Evolutionary conservation across 1,139 yeast genomes (phyloP), one percentile per base, ranked within the genome.

Genomic region (Entelexis sorbosivorans): DNA sequence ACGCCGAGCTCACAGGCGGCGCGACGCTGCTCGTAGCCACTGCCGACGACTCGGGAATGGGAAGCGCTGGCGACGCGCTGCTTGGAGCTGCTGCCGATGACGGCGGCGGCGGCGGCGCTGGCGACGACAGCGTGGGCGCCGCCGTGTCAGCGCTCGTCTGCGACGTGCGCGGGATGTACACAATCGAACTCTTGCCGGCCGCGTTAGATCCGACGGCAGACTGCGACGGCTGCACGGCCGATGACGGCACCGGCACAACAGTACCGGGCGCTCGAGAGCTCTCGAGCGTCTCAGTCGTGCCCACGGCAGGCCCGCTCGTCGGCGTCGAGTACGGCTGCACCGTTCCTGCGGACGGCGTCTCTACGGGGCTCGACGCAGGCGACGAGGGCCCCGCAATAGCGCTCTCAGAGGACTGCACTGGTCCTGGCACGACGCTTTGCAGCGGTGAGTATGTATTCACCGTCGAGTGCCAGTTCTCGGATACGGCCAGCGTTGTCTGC

Each of bases 391-490:
- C 20, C n/a, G 14, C 22, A 4, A 22, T 22, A 3, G n/a, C 43
- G 22, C 33, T 24, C 14, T 26, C 14, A 7, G 43, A 26, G 14
- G 33, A 10, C 22, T 14, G 33, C 20, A 17, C 14, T n/a, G 43
- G 22, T 17, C 5, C n/a, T 17, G 26, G 16, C 13, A 35, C 8
- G 26, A 32, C 20, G 14, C 31, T 24, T 8, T n/a, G 16, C 14
- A 19, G 19, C 19, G 38, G 19, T 9, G 45, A 20, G 19, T 20
- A 31, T 14, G 51, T 42, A 22, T 36, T 48, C 34, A 36, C 51
- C 3, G 47, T 36, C 5, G 47, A 17, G 16, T 26, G 22, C 51
- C 51, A 48, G 32, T 33, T 35, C 5, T 48, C 51, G 14, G 47
- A 22, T 6, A 19, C 32, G n/a, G 47, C 10, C 38, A 43, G 9